A percentile compares a stretch with the other conserved stretches of the same genome.
phyloP scores from a whole-genome alignment of 169 alveolate genomes.

The Prorocentrum cordatum region DNA sequence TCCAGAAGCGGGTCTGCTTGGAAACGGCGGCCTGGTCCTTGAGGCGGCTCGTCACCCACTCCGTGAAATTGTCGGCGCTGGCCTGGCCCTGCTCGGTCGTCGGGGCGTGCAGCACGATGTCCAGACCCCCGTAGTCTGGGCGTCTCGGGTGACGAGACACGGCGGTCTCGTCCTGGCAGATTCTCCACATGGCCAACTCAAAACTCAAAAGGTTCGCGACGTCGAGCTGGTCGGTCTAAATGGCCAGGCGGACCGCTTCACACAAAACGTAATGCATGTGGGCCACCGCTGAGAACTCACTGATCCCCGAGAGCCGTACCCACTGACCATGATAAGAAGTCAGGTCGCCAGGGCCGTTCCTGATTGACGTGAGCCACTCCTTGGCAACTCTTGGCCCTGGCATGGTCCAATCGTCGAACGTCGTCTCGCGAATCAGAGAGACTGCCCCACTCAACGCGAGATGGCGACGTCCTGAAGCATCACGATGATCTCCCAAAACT shows the following conservation, averaged over 20 bases:
- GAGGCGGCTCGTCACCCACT: neutral
- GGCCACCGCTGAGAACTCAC: neutral
- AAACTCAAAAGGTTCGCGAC: neutral
- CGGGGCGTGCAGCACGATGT: conserved; percentile 16
- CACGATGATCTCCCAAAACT: neutral
- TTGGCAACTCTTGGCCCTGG: neutral
- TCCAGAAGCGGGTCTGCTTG: conserved; percentile 1
- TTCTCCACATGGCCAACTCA: neutral
- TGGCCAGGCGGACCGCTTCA: neutral
- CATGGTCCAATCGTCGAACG: neutral
- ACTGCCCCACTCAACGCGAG: neutral
- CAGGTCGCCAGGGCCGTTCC: conserved; percentile 4
- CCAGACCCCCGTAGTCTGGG: conserved; percentile 14
- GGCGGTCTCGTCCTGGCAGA: conserved; percentile 1
- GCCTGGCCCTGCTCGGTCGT: no score
- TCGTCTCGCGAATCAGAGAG: neutral
- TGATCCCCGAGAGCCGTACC: neutral
- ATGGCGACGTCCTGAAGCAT: neutral
- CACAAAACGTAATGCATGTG: conserved; percentile 7
- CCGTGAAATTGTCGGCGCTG: no score
- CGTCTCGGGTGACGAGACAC: neutral
- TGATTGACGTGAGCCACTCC: neutral
- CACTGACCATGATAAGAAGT: conserved; percentile 5
- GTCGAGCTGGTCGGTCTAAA: conserved; percentile 5
- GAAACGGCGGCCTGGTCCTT: neutral